phyloP scores from a whole-genome alignment of 306 rosid species.

The Cucumis cinereus region DNA sequence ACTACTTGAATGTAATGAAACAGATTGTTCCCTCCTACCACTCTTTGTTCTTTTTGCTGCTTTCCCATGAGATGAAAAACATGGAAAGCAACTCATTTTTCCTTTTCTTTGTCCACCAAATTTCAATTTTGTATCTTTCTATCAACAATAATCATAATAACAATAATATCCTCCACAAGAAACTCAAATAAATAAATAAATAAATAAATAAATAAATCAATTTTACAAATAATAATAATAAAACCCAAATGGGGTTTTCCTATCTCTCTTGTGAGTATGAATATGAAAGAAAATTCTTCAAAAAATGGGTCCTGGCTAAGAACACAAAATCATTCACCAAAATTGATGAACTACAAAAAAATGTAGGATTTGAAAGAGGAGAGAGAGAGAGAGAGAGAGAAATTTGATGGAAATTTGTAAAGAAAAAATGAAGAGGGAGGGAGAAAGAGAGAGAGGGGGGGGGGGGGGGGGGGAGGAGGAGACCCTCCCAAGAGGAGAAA shows the following conservation, averaged over 20 bases:
- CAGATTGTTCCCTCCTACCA: constrained; percentile 13
- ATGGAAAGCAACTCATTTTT: constrained; percentile 67
- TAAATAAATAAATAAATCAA: no score
- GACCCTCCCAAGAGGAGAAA: background rate
- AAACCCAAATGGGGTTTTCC: background rate
- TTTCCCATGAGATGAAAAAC: constrained; percentile 53
- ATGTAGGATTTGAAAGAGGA: background rate
- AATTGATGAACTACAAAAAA: background rate
- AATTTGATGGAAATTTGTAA: background rate
- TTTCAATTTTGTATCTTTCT: background rate
- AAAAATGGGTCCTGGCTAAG: background rate
- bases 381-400: background rate
- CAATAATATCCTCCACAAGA: background rate
- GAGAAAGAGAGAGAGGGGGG: background rate
- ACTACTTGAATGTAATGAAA: constrained; percentile 2
- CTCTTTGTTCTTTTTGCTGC: constrained; percentile 27
- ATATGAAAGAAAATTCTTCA: background rate
- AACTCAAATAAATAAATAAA: background rate
- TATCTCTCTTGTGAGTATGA: background rate
- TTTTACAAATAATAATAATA: background rate
- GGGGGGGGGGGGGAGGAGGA: background rate
- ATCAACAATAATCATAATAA: background rate
- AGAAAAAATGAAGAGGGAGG: background rate
- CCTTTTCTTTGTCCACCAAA: background rate
- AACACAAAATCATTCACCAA: background rate